These are phyloP conservation scores for Botryobasidium botryosum DNA, from an alignment of 768 basidiomycete species.

Conservation along the genomic window DNA sequence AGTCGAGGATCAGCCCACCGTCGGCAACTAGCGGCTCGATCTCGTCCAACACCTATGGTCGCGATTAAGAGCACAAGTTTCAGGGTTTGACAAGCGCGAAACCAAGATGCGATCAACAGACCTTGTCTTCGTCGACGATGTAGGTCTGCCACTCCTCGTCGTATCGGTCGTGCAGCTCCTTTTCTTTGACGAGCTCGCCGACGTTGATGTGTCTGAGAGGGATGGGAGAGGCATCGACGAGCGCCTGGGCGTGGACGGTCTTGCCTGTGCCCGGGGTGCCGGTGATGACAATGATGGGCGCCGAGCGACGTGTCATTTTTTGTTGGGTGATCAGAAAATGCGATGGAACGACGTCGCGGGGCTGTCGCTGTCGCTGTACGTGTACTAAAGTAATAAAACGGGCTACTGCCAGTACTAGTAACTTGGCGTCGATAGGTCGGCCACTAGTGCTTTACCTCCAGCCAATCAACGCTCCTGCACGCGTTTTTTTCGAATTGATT, in stretches of 20 bases:
- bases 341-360: too few species aligned
- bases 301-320: too few species aligned
- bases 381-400: too few species aligned
- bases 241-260: slow-evolving; percentile 78
- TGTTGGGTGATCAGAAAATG: too few species aligned
- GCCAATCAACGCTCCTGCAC: too few species aligned
- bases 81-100: background rate
- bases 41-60: slow-evolving; percentile 63
- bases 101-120: slow-evolving; percentile 22
- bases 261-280: slow-evolving; percentile 70
- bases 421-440: too few species aligned
- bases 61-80: background rate
- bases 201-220: slow-evolving; percentile 75
- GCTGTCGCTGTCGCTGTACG: too few species aligned
- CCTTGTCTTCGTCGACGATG: slow-evolving; percentile 92
- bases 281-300: slow-evolving; percentile 59
- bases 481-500: too few species aligned
- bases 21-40: slow-evolving; percentile 50
- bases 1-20: slow-evolving; percentile 80
- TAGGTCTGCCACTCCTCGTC: slow-evolving; percentile 94
- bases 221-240: slow-evolving; percentile 51
- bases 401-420: too few species aligned
- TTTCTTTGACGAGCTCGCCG: slow-evolving; percentile 76
- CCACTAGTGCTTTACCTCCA: too few species aligned
- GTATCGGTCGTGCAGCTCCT: slow-evolving; percentile 61